Percentiles rank a stretch among this genome's conserved stretches.
Evolutionary conservation across 2,329 filamentous ascomycete species (phyloP).

Genomic region (Tothia fuscella): DNA sequence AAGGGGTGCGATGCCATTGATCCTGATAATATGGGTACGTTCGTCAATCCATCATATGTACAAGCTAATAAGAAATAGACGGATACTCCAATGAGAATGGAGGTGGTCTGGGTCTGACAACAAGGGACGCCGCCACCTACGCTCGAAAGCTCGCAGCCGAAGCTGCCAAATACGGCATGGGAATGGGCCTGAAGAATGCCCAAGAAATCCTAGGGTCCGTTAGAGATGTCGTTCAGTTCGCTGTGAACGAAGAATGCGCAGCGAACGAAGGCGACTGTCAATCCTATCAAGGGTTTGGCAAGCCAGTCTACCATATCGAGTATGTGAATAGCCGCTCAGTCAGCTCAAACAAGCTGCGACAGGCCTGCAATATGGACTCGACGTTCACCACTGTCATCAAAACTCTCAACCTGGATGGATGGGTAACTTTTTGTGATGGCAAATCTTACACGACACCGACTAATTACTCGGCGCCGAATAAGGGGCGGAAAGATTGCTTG

Average conservation of each 20-base stretch:
- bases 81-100: too few species aligned
- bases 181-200: conserved; percentile 58
- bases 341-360: neutral
- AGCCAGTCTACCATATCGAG: conserved; percentile 64
- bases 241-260: conserved; percentile 59
- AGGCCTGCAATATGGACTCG: neutral
- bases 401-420: conserved; percentile 50
- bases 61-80: too few species aligned
- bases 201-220: conserved; percentile 44
- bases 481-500: too few species aligned
- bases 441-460: neutral
- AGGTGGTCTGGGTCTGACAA: too few species aligned
- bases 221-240: conserved; percentile 46
- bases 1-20: conserved; percentile 27
- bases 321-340: conserved; percentile 28
- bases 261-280: conserved; percentile 47
- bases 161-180: conserved; percentile 26
- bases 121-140: too few species aligned
- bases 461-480: too few species aligned
- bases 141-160: conserved; percentile 8
- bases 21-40: too few species aligned
- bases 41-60: too few species aligned
- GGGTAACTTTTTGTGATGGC: conserved; percentile 44
- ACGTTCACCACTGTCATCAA: conserved; percentile 48
- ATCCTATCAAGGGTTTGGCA: conserved; percentile 46